Evolutionary conservation across 2,329 filamentous ascomycete species (phyloP).

Genomic region (Verticillium tricorpus): DNA sequence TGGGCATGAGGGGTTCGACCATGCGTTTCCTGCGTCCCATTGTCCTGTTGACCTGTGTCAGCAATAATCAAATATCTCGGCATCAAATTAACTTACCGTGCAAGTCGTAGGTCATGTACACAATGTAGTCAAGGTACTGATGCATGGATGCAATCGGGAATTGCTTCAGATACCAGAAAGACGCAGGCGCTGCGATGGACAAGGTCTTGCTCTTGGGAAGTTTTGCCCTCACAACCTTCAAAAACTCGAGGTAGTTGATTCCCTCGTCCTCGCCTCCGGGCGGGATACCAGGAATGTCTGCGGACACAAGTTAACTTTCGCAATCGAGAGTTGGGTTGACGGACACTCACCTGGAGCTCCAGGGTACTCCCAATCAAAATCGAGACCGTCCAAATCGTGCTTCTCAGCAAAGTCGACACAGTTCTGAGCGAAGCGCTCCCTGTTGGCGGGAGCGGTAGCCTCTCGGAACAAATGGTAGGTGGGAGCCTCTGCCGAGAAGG

Average conservation of each 20-base stretch:
- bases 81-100: slow-evolving; percentile 23
- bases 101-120: slow-evolving; percentile 30
- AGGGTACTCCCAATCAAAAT: slow-evolving; percentile 42
- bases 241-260: slow-evolving; percentile 24
- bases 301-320: not conserved
- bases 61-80: not conserved
- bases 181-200: slow-evolving; percentile 31
- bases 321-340: not conserved
- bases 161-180: slow-evolving; percentile 32
- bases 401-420: not conserved
- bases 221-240: slow-evolving; percentile 15
- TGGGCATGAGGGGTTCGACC: slow-evolving; percentile 18
- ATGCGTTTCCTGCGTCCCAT: slow-evolving; percentile 20
- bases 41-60: not conserved
- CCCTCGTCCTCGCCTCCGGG: slow-evolving; percentile 19
- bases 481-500: slow-evolving; percentile 3
- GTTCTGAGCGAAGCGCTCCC: not conserved
- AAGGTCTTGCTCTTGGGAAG: slow-evolving; percentile 18
- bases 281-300: slow-evolving; percentile 27
- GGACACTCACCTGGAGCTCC: not conserved
- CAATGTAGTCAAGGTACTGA: slow-evolving; percentile 24
- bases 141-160: slow-evolving; percentile 29
- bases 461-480: not conserved
- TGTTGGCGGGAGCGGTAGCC: not conserved
- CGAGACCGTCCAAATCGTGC: slow-evolving; percentile 31